A percentile compares a stretch with the other conserved stretches of the same genome.
phyloP scores from a whole-genome alignment of 257 asterid genomes.

The Fraxinus excelsior region DNA sequence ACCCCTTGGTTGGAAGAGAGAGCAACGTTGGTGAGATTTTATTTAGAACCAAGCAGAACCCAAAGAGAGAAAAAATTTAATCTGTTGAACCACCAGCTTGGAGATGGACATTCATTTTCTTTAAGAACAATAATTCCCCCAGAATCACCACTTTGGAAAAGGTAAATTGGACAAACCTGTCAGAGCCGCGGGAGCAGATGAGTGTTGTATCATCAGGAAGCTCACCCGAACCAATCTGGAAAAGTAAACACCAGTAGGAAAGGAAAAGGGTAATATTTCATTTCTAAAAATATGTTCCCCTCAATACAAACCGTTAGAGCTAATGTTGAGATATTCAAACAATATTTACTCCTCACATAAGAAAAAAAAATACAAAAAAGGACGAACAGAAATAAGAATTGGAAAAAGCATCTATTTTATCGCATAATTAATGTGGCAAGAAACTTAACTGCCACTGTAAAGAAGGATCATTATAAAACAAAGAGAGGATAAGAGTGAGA shows the following conservation, averaged over 20 bases:
- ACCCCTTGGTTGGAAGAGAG: not conserved
- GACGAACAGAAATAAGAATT: not conserved
- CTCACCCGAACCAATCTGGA: slow-evolving; percentile 92
- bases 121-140: not conserved
- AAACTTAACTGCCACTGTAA: not conserved
- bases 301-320: not conserved
- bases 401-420: not conserved
- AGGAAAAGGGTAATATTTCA: slow-evolving; percentile 19
- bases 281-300: not conserved
- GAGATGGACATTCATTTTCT: not conserved
- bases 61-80: not conserved
- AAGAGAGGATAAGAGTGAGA: not conserved
- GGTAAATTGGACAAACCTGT: slow-evolving; percentile 62
- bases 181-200: slow-evolving; percentile 79
- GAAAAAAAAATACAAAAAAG: not conserved
- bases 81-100: not conserved
- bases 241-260: slow-evolving; percentile 28
- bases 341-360: not conserved
- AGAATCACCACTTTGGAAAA: slow-evolving; percentile 1
- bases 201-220: slow-evolving; percentile 93
- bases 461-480: slow-evolving; percentile 1
- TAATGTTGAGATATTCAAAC: not conserved
- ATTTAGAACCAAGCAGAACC: not conserved
- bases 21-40: slow-evolving; percentile 1
- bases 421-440: not conserved